These are phyloP conservation scores for Lippia alba DNA, from an alignment of 305 asterid genomes.

Conservation along the genomic window DNA sequence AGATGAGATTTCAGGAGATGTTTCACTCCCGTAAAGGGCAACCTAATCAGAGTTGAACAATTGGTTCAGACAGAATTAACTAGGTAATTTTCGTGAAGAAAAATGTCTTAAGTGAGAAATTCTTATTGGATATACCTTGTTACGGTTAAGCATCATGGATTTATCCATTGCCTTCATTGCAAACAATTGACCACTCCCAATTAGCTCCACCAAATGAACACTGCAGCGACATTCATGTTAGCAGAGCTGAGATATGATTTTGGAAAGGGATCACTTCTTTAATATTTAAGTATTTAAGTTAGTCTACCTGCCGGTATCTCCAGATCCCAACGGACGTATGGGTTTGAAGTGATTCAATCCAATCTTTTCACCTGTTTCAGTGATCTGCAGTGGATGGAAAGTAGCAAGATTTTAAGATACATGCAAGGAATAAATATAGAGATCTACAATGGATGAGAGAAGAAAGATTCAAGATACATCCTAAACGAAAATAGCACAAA, in stretches of 20 bases:
- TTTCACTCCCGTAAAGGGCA: not conserved
- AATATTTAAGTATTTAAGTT: constrained; percentile 13
- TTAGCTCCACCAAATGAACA: constrained; percentile 98
- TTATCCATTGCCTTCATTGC: constrained; percentile 99
- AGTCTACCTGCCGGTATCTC: constrained; percentile 96
- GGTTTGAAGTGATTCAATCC: constrained; percentile 94
- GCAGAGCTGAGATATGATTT: constrained; percentile 15
- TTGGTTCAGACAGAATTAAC: constrained; percentile 3
- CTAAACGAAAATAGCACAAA: not conserved
- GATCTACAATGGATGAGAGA: no score
- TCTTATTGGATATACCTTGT: constrained; percentile 64
- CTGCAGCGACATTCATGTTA: constrained; percentile 51
- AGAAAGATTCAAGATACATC: constrained; percentile 23
- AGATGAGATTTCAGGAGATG: not conserved
- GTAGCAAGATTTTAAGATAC: constrained; percentile 24
- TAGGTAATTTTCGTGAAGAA: constrained; percentile 5
- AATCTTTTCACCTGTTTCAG: constrained; percentile 70
- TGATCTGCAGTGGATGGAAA: constrained; percentile 55
- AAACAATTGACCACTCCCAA: constrained; percentile 70
- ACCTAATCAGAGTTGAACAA: constrained; percentile 15
- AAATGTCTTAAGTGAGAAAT: not conserved
- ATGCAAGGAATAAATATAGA: not conserved
- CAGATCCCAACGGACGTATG: constrained; percentile 93
- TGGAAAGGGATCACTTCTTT: constrained; percentile 8
- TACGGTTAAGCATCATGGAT: constrained; percentile 88